Evolutionary conservation across 371 early-diverging fungal species (phyloP), one percentile per base, ranked within the genome.

Genomic region (Parasitella parasitica): DNA sequence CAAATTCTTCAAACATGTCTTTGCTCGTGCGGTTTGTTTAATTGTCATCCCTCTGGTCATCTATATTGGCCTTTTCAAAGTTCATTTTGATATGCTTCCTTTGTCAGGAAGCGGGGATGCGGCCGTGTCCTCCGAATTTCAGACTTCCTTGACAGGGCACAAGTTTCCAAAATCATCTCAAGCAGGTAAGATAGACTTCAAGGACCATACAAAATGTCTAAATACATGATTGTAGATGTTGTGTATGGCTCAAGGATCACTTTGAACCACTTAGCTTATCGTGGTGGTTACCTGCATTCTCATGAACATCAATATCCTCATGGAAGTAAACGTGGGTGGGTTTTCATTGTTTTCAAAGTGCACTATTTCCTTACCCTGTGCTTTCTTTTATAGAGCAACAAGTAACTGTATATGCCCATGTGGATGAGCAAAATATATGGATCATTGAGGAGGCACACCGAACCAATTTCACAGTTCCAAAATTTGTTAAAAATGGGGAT

Each of bases 111-210:
- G 94, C 8, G 98, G 98, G 15, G 96, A 96, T 71, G 82, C 78
- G 2, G 95, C 93, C 78, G 95, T 96, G 92, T 89, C 89, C 51
- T 80, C 92, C 11, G 76, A 77, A 48, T 98, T 98, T 81, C 97
- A 97, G 70, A 85, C 88, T 46, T 89, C 90, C 37, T 80, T 98
- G 11, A 58, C 68, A 4, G 94, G 93, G 46, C 91, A 84, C 70
- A 79, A 84, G 13, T 81, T 92, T 72, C 69, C 73, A 4, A 82
- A 82, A 51, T 32, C 27, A 11, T 69, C 71, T 4, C 66, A 59
- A 13, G 49, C 62, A 22, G 76, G 74, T 67, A 56, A 9, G 1
- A 8, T 3, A 2, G 43, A 50, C 32, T 32, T 36, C n/a, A n/a
- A n/a, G n/a, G n/a, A n/a, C n/a, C n/a, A n/a, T n/a, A n/a, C n/a